phyloP scores from a whole-genome alignment of 495 filamentous ascomycete genomes.

The Hypoxylon intermedium region DNA sequence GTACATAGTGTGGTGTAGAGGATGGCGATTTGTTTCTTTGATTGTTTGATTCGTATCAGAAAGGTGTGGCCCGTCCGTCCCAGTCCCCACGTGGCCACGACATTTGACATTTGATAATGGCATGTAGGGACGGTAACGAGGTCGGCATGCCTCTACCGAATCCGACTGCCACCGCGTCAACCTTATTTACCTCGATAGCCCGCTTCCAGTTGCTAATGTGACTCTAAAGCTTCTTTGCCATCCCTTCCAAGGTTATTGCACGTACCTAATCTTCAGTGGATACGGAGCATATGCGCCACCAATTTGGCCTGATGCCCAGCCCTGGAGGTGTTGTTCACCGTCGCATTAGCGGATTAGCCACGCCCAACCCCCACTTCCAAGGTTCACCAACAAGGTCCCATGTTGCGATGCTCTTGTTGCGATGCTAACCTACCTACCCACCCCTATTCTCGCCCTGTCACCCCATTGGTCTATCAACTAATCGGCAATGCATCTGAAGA shows the following conservation, averaged over 20 bases:
- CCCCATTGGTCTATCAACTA: background rate
- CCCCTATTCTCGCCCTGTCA: background rate
- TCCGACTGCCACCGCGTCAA: background rate
- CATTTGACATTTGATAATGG: too few species aligned
- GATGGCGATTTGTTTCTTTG: slow-evolving; percentile 10
- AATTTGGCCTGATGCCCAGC: too few species aligned
- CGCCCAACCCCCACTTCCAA: slow-evolving; percentile 9
- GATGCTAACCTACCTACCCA: too few species aligned
- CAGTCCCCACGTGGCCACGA: too few species aligned
- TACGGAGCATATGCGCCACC: slow-evolving; percentile 5
- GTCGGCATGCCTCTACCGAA: background rate
- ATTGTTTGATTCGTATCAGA: background rate
- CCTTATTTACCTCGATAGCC: background rate
- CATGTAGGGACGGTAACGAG: too few species aligned
- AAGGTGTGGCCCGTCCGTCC: too few species aligned
- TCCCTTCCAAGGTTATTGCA: background rate
- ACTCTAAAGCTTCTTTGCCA: too few species aligned
- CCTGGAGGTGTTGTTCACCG: too few species aligned
- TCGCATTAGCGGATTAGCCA: slow-evolving; percentile 1
- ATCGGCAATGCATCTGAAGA: background rate
- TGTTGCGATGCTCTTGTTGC: background rate
- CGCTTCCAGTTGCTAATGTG: background rate
- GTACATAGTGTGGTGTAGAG: too few species aligned
- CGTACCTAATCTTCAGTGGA: background rate
- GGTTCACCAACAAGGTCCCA: background rate